phyloP scores from a whole-genome alignment of 805 yeast genomes.

The Nakazawaea populi region DNA sequence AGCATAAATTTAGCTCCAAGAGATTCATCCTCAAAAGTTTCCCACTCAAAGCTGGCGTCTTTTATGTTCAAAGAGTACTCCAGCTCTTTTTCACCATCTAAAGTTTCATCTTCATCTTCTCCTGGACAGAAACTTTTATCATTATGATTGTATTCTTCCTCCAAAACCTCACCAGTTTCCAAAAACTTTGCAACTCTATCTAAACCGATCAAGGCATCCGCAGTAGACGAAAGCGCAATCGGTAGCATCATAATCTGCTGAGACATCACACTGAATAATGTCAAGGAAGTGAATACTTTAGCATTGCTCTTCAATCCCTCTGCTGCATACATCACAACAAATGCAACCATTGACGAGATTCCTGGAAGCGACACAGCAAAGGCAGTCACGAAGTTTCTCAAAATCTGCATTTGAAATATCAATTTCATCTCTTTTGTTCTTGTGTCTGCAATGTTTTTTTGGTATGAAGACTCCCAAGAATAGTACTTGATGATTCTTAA shows the following conservation, averaged over 20 bases:
- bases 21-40: conserved; percentile 30
- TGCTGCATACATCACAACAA: conserved; percentile 33
- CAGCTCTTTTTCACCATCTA: conserved; percentile 3
- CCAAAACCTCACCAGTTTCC: conserved; percentile 31
- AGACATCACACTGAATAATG: conserved; percentile 57
- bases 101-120: conserved; percentile 17
- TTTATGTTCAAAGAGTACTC: conserved; percentile 42
- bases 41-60: conserved; percentile 70
- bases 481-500: conserved; percentile 80
- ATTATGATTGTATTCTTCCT: conserved; percentile 25
- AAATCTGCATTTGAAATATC: conserved; percentile 54
- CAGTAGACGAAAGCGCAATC: conserved; percentile 56
- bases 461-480: conserved; percentile 85
- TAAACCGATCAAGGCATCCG: conserved; percentile 60
- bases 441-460: conserved; percentile 42
- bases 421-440: conserved; percentile 58
- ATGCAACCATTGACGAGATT: conserved; percentile 61
- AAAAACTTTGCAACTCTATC: conserved; percentile 51
- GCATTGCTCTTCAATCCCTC: conserved; percentile 43
- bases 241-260: conserved; percentile 65
- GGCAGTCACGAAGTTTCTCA: conserved; percentile 55
- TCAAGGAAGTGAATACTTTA: conserved; percentile 60
- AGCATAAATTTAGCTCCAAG: background rate
- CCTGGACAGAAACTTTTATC: conserved; percentile 3
- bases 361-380: conserved; percentile 55